Percentiles rank a stretch among this genome's conserved stretches.
Conservation (phyloP, 495 filamentous ascomycete genomes). For the Penicillium atrosanguineum region DNA sequence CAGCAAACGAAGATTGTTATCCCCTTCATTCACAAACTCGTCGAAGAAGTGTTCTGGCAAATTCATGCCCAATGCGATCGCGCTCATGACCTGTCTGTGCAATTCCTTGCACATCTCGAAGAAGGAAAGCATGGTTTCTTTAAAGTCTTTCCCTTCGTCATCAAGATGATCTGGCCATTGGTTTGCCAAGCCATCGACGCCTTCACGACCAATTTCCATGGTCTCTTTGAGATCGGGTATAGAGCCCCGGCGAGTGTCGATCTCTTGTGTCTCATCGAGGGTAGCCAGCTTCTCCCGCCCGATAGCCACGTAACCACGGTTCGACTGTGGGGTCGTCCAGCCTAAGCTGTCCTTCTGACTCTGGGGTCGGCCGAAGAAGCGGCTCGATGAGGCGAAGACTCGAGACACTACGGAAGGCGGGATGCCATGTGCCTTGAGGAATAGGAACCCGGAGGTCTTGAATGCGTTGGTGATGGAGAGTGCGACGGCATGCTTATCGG, state of each 20-base stretch:
- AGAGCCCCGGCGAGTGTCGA: slow-evolving; percentile 56
- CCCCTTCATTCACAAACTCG: slow-evolving; percentile 63
- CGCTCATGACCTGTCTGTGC: slow-evolving; percentile 79
- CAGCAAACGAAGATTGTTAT: slow-evolving; percentile 85
- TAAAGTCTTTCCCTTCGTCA: slow-evolving; percentile 64
- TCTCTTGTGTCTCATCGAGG: slow-evolving; percentile 53
- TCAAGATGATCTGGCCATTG: slow-evolving; percentile 71
- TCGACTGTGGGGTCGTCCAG: slow-evolving; percentile 71
- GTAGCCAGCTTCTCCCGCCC: slow-evolving; percentile 76
- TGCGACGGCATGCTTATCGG: slow-evolving; percentile 64
- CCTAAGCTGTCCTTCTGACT: slow-evolving; percentile 65
- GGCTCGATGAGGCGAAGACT: slow-evolving; percentile 69
- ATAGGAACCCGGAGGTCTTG: slow-evolving; percentile 84
- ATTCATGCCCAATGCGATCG: slow-evolving; percentile 82
- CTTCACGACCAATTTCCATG: slow-evolving; percentile 79
- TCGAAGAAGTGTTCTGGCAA: slow-evolving; percentile 77
- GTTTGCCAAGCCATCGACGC: slow-evolving; percentile 65
- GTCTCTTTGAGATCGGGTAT: slow-evolving; percentile 80
- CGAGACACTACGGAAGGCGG: slow-evolving; percentile 52
- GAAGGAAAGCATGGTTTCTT: slow-evolving; percentile 68
- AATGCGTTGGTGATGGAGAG: slow-evolving; percentile 74
- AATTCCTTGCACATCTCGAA: slow-evolving; percentile 68
- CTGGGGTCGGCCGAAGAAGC: slow-evolving; percentile 73
- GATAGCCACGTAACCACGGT: slow-evolving; percentile 72
- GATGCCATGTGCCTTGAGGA: slow-evolving; percentile 77